Evolutionary conservation across 768 basidiomycete species (phyloP).

Genomic region (Saitozyma sp.): DNA sequence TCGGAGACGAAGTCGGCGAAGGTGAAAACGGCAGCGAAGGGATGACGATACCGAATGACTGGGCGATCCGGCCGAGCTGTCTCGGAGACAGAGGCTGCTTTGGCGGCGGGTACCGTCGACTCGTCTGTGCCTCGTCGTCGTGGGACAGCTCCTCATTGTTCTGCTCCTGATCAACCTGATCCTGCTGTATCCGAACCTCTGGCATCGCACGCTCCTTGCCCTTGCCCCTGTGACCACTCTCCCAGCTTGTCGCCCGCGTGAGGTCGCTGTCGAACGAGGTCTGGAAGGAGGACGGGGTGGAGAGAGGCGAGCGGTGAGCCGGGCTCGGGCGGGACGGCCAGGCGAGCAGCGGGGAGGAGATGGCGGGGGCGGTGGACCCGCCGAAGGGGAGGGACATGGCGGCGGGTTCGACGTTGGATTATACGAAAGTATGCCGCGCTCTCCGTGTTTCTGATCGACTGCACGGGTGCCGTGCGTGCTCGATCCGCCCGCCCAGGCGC

Average conservation of each 20-base stretch:
- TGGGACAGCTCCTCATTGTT: not conserved
- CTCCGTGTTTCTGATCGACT: too few species aligned
- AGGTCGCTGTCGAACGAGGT: not conserved
- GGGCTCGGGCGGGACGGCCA: constrained; percentile 33
- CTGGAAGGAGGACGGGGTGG: constrained; percentile 3
- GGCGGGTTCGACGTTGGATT: not conserved
- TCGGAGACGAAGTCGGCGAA: constrained; percentile 8
- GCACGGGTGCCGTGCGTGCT: too few species aligned
- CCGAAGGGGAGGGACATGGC: constrained; percentile 12
- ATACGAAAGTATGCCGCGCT: too few species aligned
- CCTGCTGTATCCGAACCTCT: constrained; percentile 3
- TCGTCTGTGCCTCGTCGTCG: too few species aligned
- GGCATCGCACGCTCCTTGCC: constrained; percentile 9
- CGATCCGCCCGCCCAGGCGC: too few species aligned
- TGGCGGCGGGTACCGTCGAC: constrained; percentile 34
- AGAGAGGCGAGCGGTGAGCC: constrained; percentile 27
- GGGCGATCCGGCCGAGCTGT: constrained; percentile 44
- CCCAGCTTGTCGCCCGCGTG: not conserved
- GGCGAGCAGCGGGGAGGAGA: constrained; percentile 39
- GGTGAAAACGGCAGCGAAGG: constrained; percentile 28
- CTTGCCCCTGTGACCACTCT: not conserved
- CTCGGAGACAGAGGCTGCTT: constrained; percentile 33
- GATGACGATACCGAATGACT: constrained; percentile 46
- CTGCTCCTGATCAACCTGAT: not conserved
- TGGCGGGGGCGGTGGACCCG: constrained; percentile 39